phyloP scores from a whole-genome alignment of 1,284 basidiomycete genomes.

The Ceratobasidium sp. region DNA sequence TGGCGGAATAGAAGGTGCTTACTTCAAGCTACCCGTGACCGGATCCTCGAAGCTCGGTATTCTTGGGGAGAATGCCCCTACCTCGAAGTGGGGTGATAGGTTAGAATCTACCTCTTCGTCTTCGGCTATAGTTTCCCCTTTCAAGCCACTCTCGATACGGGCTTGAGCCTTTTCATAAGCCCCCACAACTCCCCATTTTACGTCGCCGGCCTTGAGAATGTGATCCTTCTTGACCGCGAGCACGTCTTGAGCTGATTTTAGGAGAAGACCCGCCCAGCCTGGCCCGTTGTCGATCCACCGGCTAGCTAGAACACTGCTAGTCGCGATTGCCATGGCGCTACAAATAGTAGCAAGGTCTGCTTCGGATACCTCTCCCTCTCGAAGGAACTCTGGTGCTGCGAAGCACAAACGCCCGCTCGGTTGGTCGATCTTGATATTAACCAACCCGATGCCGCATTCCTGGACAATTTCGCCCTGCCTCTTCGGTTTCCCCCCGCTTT shows the following conservation, averaged over 20 bases:
- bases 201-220: background rate
- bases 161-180: slow-evolving; percentile 29
- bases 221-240: slow-evolving; percentile 27
- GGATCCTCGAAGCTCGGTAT: slow-evolving; percentile 21
- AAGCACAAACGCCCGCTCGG: slow-evolving; percentile 17
- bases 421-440: slow-evolving; percentile 19
- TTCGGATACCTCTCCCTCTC: slow-evolving; percentile 17
- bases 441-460: slow-evolving; percentile 36
- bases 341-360: slow-evolving; percentile 12
- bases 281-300: slow-evolving; percentile 41
- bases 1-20: background rate
- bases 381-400: slow-evolving; percentile 33
- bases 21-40: slow-evolving; percentile 42
- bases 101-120: background rate
- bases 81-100: slow-evolving; percentile 31
- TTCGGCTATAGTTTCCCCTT: background rate
- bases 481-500: slow-evolving; percentile 26
- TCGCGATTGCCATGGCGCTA: slow-evolving; percentile 23
- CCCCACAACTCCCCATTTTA: slow-evolving; percentile 34
- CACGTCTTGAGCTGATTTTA: slow-evolving; percentile 34
- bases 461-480: slow-evolving; percentile 25
- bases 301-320: slow-evolving; percentile 12
- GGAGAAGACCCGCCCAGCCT: slow-evolving; percentile 31
- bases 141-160: slow-evolving; percentile 8
- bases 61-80: slow-evolving; percentile 29